Evolutionary conservation across 148 eudicot genomes (phyloP), one percentile per base, ranked within the genome.

Genomic region (Cornus controversa): DNA sequence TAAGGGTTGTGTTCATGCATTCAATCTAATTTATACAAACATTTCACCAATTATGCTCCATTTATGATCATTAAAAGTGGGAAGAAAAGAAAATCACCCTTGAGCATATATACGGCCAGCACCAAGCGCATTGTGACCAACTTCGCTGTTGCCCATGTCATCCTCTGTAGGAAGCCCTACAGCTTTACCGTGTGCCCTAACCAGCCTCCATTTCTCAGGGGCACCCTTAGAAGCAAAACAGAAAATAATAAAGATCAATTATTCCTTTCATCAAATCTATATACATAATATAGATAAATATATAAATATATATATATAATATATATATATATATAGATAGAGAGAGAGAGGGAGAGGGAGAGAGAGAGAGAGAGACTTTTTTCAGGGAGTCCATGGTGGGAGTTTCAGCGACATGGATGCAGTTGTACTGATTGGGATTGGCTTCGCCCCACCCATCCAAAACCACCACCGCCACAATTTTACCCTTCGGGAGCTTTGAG

Each of bases 71-170:
- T n/a, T n/a, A n/a, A n/a, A 24, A 20, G 18, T 14, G 57, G 26
- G 18, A 63, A 28, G 70, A n/a, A n/a, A n/a, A 70, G 66, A 23
- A 50, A 5, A 67, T 83, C 68, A 95, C 97, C 98, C 98, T 90
- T 95, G 97, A 79, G 97, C 96, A 79, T 62, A 95, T 36, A 95
- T 91, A 69, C 97, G 76, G 14, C 98, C 98, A 66, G 97, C 98
- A 79, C 98, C 98, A 77, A 95, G 93, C 63, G 98, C 98, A 89
- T 95, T 95, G 80, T 95, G 98, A 60, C 98, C 98, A 67, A 95
- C 97, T 86, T 95, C 98, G 83, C 98, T 93, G 84, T 95, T 95
- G 34, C 98, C 98, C 98, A 95, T 95, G 77, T 95, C 98, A 86
- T 95, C 98, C 58, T 95, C 98, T 66, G 96, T 90, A 10, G 97